Evolutionary conservation across 306 rosid species (phyloP).

Genomic region (Pyrus communis): DNA sequence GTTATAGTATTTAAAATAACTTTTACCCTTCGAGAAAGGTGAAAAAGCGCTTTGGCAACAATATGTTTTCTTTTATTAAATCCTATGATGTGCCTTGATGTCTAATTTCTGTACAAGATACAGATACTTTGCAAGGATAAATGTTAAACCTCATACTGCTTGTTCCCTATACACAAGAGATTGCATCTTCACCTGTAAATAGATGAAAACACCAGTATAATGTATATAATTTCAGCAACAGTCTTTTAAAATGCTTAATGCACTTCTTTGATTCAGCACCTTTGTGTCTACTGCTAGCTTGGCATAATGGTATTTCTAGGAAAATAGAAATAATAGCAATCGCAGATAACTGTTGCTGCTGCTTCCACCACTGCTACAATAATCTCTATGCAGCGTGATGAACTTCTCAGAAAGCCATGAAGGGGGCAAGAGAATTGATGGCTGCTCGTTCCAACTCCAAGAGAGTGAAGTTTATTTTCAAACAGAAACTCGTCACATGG

Average conservation of each 20-base stretch:
- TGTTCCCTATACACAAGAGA: background rate
- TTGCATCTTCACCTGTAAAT: background rate
- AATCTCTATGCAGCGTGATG: background rate
- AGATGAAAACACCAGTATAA: background rate
- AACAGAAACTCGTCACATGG: slow-evolving; percentile 41
- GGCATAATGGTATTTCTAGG: background rate
- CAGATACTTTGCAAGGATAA: background rate
- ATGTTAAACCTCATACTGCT: background rate
- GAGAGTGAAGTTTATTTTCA: slow-evolving; percentile 37
- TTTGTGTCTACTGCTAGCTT: background rate
- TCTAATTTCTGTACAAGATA: background rate
- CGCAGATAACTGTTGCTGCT: background rate
- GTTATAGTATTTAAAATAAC: background rate
- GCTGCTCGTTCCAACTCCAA: slow-evolving; percentile 9
- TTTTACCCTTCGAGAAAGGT: background rate
- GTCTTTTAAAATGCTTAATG: background rate
- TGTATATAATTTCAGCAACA: background rate
- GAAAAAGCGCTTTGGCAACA: background rate
- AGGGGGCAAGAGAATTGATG: slow-evolving; percentile 24
- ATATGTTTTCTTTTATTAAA: background rate
- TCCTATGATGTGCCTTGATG: background rate
- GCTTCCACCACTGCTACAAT: no score
- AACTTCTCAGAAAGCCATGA: slow-evolving; percentile 29
- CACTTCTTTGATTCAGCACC: background rate
- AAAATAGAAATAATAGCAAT: background rate